A percentile compares a stretch with the other conserved stretches of the same genome.
phyloP scores from a whole-genome alignment of 257 asterid species.

The Penstemon newberryi region DNA sequence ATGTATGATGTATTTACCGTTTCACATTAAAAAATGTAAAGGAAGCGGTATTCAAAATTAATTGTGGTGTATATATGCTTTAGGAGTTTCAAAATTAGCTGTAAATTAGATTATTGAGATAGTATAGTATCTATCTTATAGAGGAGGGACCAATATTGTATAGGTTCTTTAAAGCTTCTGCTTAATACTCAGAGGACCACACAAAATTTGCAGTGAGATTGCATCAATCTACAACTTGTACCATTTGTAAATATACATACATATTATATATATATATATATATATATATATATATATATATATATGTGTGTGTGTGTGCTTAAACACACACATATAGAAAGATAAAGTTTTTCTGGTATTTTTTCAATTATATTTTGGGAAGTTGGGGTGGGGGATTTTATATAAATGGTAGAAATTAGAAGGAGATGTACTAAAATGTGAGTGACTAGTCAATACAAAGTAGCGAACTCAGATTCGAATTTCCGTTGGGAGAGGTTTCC shows the following conservation, averaged over 20 bases:
- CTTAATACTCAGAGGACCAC: constrained; percentile 72
- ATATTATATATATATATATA: neutral
- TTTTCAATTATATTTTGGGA: no score
- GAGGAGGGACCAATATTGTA: constrained; percentile 63
- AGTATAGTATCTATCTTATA: constrained; percentile 38
- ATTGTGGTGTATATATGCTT: neutral
- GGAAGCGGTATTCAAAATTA: neutral
- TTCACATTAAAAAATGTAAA: neutral
- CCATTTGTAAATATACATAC: neutral
- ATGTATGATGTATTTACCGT: no score
- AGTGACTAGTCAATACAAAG: no score
- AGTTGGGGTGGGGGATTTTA: neutral
- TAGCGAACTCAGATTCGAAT: no score
- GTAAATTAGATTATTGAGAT: constrained; percentile 45
- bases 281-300: neutral
- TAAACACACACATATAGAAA: no score
- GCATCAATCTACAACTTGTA: constrained; percentile 38
- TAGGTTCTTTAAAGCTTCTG: constrained; percentile 66
- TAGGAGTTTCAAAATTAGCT: constrained; percentile 23
- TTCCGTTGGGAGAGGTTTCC: no score
- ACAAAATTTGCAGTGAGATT: constrained; percentile 41
- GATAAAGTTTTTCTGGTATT: no score
- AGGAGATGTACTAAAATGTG: neutral
- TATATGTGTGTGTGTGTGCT: no score
- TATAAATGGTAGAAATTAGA: neutral